Percentiles rank a stretch among this genome's conserved stretches.
Evolutionary conservation across 139 green algal genomes (phyloP).

Genomic region (Coelastrella sp.): DNA sequence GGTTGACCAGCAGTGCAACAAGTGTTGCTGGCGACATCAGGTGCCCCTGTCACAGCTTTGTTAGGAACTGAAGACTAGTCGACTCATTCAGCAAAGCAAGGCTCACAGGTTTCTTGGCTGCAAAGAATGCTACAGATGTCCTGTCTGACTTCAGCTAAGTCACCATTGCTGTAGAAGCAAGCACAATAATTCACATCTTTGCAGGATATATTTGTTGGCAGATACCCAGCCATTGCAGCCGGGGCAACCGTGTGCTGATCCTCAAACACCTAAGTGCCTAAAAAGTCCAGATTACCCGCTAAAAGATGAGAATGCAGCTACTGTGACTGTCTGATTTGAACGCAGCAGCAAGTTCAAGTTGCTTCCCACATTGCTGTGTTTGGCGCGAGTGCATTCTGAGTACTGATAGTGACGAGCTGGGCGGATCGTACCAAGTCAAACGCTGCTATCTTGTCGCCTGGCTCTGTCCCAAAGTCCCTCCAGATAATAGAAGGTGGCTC

Average conservation of each 20-base stretch:
- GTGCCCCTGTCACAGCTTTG: too few relatives aligned
- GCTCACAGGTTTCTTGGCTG: too few relatives aligned
- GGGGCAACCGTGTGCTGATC: not conserved
- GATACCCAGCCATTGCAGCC: too few relatives aligned
- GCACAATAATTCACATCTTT: too few relatives aligned
- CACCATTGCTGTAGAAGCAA: too few relatives aligned
- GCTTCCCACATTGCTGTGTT: not conserved
- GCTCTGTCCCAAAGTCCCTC: constrained; percentile 55
- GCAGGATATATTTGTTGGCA: too few relatives aligned
- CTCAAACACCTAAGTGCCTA: not conserved
- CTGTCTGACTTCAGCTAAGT: too few relatives aligned
- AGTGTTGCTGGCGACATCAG: too few relatives aligned
- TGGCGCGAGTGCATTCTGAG: not conserved
- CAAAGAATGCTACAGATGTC: too few relatives aligned
- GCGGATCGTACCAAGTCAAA: constrained; percentile 73
- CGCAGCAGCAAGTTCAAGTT: not conserved
- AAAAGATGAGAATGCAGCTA: not conserved
- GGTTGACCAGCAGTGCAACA: too few relatives aligned
- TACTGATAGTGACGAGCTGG: not conserved
- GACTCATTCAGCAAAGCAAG: too few relatives aligned
- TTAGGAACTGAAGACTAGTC: too few relatives aligned
- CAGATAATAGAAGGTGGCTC: constrained; percentile 61
- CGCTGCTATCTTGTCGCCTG: constrained; percentile 70
- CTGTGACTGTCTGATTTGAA: not conserved
- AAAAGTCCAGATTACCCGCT: not conserved